phyloP scores from a whole-genome alignment of 208 protist genomes.

The Zelonia costaricensis region DNA sequence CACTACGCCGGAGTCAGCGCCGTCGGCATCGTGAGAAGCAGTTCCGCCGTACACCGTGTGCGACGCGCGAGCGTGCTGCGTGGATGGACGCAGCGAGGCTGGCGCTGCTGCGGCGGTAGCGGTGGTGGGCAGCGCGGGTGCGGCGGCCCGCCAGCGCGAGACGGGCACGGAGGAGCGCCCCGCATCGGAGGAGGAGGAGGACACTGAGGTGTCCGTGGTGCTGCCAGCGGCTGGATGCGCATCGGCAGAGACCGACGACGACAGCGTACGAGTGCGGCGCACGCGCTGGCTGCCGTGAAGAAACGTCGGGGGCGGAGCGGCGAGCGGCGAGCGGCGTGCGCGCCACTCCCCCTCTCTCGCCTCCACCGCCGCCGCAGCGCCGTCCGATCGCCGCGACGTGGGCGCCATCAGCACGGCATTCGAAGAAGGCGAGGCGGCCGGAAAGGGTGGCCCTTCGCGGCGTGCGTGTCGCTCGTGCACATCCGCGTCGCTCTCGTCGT shows the following conservation, averaged over 20 bases:
- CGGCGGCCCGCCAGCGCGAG: constrained; percentile 4
- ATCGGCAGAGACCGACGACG: not conserved
- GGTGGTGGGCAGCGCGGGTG: no score
- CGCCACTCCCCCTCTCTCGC: not conserved
- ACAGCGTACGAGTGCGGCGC: not conserved
- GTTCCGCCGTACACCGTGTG: no score
- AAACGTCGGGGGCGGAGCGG: no score
- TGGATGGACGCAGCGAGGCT: not conserved
- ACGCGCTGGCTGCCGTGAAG: not conserved
- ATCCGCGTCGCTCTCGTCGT: not conserved
- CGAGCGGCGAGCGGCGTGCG: not conserved
- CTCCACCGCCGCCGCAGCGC: no score
- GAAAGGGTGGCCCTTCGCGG: not conserved
- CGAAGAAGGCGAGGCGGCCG: not conserved
- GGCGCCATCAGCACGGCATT: not conserved
- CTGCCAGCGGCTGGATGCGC: not conserved
- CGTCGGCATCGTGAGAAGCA: no score
- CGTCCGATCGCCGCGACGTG: not conserved
- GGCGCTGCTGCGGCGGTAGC: not conserved
- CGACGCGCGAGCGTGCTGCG: not conserved
- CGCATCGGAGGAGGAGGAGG: not conserved
- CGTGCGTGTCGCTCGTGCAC: not conserved
- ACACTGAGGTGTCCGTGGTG: not conserved
- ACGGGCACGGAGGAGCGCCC: not conserved
- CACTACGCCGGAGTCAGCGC: not conserved